These are phyloP conservation scores for Withania somnifera DNA, from an alignment of 305 asterid genomes.

Conservation along the genomic window DNA sequence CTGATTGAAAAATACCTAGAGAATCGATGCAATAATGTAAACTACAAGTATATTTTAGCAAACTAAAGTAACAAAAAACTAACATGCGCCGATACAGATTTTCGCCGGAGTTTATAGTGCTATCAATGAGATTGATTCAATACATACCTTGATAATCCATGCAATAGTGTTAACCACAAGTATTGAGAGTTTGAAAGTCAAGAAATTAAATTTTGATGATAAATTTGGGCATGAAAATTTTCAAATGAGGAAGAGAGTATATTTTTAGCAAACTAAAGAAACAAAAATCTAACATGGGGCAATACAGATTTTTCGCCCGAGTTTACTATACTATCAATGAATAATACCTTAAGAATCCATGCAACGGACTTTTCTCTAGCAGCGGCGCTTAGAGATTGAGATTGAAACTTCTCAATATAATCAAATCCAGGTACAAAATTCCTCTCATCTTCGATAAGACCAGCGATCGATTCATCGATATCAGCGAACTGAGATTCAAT, in stretches of 20 bases:
- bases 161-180: slow-evolving; percentile 12
- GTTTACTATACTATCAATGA: too few species aligned
- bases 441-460: slow-evolving; percentile 59
- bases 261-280: too few species aligned
- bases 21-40: neutral
- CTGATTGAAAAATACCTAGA: neutral
- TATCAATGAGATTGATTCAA: neutral
- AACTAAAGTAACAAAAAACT: neutral
- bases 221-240: too few species aligned
- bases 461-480: slow-evolving; percentile 58
- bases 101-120: neutral
- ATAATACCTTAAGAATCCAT: slow-evolving; percentile 81
- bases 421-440: slow-evolving; percentile 41
- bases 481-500: slow-evolving; percentile 11
- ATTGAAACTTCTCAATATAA: slow-evolving; percentile 21
- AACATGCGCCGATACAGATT: slow-evolving; percentile 10
- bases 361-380: slow-evolving; percentile 60
- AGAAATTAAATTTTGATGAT: too few species aligned
- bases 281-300: too few species aligned
- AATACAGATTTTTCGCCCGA: too few species aligned
- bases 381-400: slow-evolving; percentile 46
- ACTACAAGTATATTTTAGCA: neutral
- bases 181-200: too few species aligned
- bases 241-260: too few species aligned
- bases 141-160: slow-evolving; percentile 82